Evolutionary conservation across 2,329 filamentous ascomycete genomes (phyloP), one percentile per base, ranked within the genome.

Genomic region (Magnaporthiopsis incrustans): DNA sequence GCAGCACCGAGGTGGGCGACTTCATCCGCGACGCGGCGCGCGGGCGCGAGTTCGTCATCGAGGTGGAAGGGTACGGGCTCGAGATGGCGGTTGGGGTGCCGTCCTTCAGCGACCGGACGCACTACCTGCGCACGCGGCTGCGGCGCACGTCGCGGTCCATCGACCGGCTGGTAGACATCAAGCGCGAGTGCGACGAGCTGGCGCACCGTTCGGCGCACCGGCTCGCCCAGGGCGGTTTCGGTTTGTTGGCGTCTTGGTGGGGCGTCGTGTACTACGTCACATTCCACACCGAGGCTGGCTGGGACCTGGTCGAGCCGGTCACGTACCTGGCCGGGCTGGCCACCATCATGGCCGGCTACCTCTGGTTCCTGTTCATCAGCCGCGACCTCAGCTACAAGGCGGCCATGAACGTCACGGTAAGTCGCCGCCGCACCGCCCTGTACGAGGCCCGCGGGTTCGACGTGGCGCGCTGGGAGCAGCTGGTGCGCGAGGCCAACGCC

Each of bases 291-390:
- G 86, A 92, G 57, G 81, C 90, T 66, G 92, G 92, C 6, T 97
- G 92, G 92, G 92, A 96, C 70, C 84, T 92, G 8, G 92, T 97
- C 81, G 92, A 96, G 76, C 92, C 92, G 0, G 86, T 96, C 2
- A 96, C 92, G 44, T 97, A 97, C 72, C 85, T 97, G 22, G 92
- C 90, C 2, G 90, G 92, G n/a, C 80, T 97, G 67, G 86, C 88
- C 0, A 92, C 90, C 15, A 85, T 97, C 71, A 96, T 97, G 79
- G 89, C 89, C 10, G 93, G 92, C 68, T 97, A 97, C 71, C 80
- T 96, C 63, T 97, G 92, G 91, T 97, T 97, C 74, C 79, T 97
- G 15, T 96, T 93, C 76, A 91, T 97, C 78, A 96, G 93, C 77
- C 86, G 90, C 26, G 92, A 97, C 76, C 87, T 96, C 14, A 91